Base-by-base conservation (phyloP, 352 stramenopile species). In the Pythium brachiatum region DNA sequence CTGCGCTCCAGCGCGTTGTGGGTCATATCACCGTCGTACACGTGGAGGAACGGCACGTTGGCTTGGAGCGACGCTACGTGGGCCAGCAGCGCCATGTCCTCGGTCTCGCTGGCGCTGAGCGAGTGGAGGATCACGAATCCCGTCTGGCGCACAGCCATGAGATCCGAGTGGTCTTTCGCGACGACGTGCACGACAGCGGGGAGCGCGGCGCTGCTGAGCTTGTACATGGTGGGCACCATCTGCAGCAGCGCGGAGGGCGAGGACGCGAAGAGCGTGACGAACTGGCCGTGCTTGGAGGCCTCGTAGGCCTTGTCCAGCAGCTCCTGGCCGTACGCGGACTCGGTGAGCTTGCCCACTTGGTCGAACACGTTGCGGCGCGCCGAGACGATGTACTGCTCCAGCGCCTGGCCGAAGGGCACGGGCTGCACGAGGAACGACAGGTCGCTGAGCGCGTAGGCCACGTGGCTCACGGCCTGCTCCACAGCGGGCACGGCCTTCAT, bases 151-250 rank as follows among this genome's bases (percentile, higher is more conserved):
- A 95, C 87, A 36, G 94, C 86, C 91, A 97, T 97, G 27, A 97
- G 81, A 72, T 98, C 92, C 39, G 83, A 89, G 73, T 97, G 91
- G 57, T 97, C 92, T 56, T 85, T 78, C 21, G 90, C 90, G 21
- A 94, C 89, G 20, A 97, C 92, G 75, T 98, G 92, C 41, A 97
- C 79, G 27, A 97, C 90, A 2, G 88, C 80, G 7, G 86, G 87
- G 47, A 94, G 68, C 44, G 81, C 77, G 62, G 95, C 86, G 41
- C 82, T 84, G 66, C 90, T 92, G 69, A 98, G 94, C 69, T 98
- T 97, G 79, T 97, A 98, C 74, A 97, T 88, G 66, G 90, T 96
- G n/a, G 92, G 92, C 60, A 98, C 92, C 77, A 96, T 97, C 29
- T 96, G 78, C 66, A 97, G 70, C 64, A 98, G 74, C 63, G 86